Base-by-base conservation (phyloP, 768 basidiomycete genomes). In the Rickenella mellea region DNA sequence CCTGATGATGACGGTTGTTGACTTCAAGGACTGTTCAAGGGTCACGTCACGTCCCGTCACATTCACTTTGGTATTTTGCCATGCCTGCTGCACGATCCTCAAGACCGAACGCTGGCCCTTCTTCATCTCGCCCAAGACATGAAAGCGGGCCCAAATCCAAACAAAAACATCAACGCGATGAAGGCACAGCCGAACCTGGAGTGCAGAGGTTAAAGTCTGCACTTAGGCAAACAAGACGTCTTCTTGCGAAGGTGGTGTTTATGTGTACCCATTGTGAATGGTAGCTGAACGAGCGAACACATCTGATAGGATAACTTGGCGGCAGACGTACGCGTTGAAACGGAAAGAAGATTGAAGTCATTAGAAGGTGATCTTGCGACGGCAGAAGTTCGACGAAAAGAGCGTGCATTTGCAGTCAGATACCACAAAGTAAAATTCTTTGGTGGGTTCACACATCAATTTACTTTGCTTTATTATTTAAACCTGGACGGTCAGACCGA, bases 351-450 rank as follows among this genome's bases (percentile, higher is more conserved):
- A 44, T 55, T 87, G 29, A 82, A 76, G 52, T 71, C 79, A 1
- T 71, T 96, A 2, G 79, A 93, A 56, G 71, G 64, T 6, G 89
- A 91, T 50, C 68, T 92, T 11, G 70, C 65, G 20, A 70, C 66
- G 42, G 83, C 83, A 0, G 79, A 85, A 60, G 53, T 58, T 19
- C 68, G 71, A 27, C 70, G 70, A 36, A 81, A 80, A 56, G 87
- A 89, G 59, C 76, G 83, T 35, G 65, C 78, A 31, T 67, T 87
- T 51, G 85, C 87, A 0, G 61, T 73, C 29, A 75, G 75, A 47
- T 98, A 98, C 60, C 91, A 92, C 52, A 89, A 80, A 66, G 66
- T 92, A 53, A 93, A 90, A 59, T 98, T 98, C 64, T 96, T 98
- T 48, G 92, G 91, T 92, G 48, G 49, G 70, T 58, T n/a, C 28